Conservation (phyloP, 2,329 filamentous ascomycete species). For the Phaeomoniella chlamydospora region DNA sequence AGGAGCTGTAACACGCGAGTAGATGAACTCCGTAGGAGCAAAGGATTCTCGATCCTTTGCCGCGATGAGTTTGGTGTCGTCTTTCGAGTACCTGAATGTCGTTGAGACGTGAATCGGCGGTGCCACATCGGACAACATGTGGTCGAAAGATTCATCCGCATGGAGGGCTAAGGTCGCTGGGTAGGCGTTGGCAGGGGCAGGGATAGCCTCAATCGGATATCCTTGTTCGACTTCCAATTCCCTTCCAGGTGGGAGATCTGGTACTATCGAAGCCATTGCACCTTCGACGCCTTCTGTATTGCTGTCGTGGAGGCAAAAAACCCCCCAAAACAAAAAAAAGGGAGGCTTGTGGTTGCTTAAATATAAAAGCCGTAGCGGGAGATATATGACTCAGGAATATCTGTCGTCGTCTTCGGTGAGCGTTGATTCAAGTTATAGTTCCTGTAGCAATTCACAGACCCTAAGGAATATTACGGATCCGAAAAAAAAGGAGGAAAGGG, state of each 20-base stretch:
- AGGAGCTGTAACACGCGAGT: constrained; percentile 67
- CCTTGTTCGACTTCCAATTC: neutral
- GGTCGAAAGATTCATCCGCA: constrained; percentile 66
- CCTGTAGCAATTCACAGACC: no score
- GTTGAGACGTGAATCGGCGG: constrained; percentile 84
- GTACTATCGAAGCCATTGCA: neutral
- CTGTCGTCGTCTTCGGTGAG: no score
- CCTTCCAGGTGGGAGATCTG: neutral
- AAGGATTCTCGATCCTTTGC: constrained; percentile 15
- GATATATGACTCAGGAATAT: no score
- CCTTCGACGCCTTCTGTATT: neutral
- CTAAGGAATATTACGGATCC: no score
- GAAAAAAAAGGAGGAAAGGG: no score
- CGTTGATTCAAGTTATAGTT: no score
- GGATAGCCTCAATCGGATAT: neutral
- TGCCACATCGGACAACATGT: constrained; percentile 63
- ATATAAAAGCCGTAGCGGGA: no score
- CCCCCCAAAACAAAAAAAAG: no score
- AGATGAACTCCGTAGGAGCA: constrained; percentile 45
- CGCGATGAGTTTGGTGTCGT: constrained; percentile 51
- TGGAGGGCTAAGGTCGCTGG: constrained; percentile 58
- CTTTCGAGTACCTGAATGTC: constrained; percentile 66
- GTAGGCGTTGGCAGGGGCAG: neutral
- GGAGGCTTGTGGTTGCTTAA: no score
- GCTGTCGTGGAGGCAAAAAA: no score